Base-by-base conservation (phyloP, 495 filamentous ascomycete genomes). In the Astrocystis sublimbata region DNA sequence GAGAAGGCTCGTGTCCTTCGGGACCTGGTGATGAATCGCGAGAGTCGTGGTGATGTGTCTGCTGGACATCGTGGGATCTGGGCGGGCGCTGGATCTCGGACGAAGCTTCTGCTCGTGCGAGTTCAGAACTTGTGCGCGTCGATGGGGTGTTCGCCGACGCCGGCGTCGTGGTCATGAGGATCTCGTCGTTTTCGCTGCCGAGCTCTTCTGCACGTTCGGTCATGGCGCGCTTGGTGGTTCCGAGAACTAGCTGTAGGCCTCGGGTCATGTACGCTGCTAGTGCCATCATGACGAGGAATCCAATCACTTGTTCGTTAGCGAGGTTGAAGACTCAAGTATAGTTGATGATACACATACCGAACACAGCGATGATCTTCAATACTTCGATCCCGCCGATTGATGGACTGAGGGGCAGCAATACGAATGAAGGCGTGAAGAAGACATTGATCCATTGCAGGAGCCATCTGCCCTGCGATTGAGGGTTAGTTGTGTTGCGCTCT, bases 361-460 rank as follows among this genome's bases (percentile, higher is more conserved):
- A 85, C 5, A 84, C 77, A 17, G 72, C 76, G 33, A 84, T 80
- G 24, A 85, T 82, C 68, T 83, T 84, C 31, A 71, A 74, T 15
- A 83, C 80, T 65, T 85, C 82, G 1, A 80, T 68, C 4, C 75
- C 78, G 28, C 80, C 75, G 42, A 85, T 83, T 2, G 76, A 36
- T 10, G 78, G 74, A 59, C 79, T 82, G 17, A 85, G 73, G 13
- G 83, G 81, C 15, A 85, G 65, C 5, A 84, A 71, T 4, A 85
- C 76, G 73, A 85, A 85, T 30, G 76, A 78, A 35, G 82, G 82
- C 0, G 76, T 82, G 53, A 85, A 84, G 56, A 84, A 76, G 35
- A 85, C 71, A 61, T 79, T 84, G 53, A 86, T 82, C 69, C 81
- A 83, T 45, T 77, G 75, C 15, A 85, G 70, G n/a, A 80, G 72